These are phyloP conservation scores for Sugiyamaella qingdaonensis DNA, from an alignment of 805 yeast species.

Conservation along the genomic window DNA sequence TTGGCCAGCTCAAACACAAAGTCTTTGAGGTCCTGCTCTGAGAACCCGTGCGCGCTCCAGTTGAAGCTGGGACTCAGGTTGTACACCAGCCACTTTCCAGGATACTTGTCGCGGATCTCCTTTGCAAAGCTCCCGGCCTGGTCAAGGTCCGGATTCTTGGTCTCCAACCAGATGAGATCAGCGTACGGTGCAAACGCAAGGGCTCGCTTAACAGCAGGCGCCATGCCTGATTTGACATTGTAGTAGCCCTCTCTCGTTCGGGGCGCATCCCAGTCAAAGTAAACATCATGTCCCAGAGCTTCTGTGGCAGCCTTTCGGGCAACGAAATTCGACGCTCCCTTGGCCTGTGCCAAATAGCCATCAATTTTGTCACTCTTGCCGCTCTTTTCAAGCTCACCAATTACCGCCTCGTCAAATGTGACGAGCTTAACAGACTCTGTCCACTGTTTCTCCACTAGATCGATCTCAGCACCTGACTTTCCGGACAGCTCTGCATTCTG, in stretches of 20 bases:
- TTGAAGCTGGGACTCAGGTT: slow-evolving; percentile 59
- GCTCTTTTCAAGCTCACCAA: slow-evolving; percentile 26
- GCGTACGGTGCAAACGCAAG: slow-evolving; percentile 54
- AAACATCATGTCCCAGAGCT: slow-evolving; percentile 33
- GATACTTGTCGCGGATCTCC: slow-evolving; percentile 43
- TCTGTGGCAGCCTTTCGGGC: slow-evolving; percentile 29
- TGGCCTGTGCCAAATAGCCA: slow-evolving; percentile 25
- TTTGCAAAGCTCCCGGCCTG: slow-evolving; percentile 48
- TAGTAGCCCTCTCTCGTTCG: slow-evolving; percentile 56
- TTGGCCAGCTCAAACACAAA: slow-evolving; percentile 54
- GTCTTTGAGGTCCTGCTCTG: slow-evolving; percentile 41
- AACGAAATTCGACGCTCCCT: slow-evolving; percentile 31
- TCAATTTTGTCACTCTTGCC: slow-evolving; percentile 32
- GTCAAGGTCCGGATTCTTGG: slow-evolving; percentile 51
- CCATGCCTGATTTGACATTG: slow-evolving; percentile 46
- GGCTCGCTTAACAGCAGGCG: slow-evolving; percentile 52
- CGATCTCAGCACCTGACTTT: slow-evolving; percentile 33
- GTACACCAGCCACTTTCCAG: slow-evolving; percentile 54
- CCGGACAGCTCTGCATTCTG: slow-evolving; percentile 43
- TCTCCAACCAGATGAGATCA: slow-evolving; percentile 60
- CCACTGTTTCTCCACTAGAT: slow-evolving; percentile 46
- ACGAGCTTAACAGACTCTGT: slow-evolving; percentile 37
- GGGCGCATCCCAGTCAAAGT: slow-evolving; percentile 59
- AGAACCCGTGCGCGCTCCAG: slow-evolving; percentile 56
- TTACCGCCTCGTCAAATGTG: slow-evolving; percentile 51